Evolutionary conservation across 176 grass and related monocot genomes (phyloP).

Genomic region (Canna indica): DNA sequence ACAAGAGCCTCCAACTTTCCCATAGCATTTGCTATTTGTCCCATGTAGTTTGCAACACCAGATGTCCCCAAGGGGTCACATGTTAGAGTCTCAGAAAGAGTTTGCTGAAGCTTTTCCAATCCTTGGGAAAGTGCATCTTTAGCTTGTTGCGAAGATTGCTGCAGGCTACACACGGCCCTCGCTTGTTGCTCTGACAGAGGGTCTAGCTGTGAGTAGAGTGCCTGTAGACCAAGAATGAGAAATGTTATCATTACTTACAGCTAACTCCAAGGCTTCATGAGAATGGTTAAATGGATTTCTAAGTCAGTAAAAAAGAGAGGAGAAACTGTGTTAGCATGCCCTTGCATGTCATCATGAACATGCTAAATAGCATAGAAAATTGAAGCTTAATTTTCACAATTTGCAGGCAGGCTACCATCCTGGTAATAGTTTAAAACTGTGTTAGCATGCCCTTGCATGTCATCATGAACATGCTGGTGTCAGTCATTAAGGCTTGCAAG

Average conservation of each 20-base stretch:
- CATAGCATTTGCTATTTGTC: slow-evolving; percentile 49
- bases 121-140: slow-evolving; percentile 83
- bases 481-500: neutral
- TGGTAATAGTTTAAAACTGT: neutral
- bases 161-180: slow-evolving; percentile 25
- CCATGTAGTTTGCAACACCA: slow-evolving; percentile 37
- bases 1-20: slow-evolving; percentile 57
- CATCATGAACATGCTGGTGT: neutral
- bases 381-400: too few relatives aligned
- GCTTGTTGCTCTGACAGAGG: slow-evolving; percentile 53
- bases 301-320: too few relatives aligned
- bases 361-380: too few relatives aligned
- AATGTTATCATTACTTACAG: neutral
- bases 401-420: too few relatives aligned
- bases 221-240: slow-evolving; percentile 29
- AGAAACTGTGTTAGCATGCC: neutral
- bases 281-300: neutral
- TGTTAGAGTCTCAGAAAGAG: slow-evolving; percentile 50
- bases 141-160: slow-evolving; percentile 45
- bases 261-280: neutral
- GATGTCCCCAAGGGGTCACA: slow-evolving; percentile 27
- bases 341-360: neutral
- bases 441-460: neutral
- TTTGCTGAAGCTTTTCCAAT: slow-evolving; percentile 85
- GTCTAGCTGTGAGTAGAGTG: slow-evolving; percentile 57